Percentiles rank a stretch among this genome's conserved stretches.
Evolutionary conservation across 2,329 filamentous ascomycete genomes (phyloP).

Genomic region (Cercospora berteroae): DNA sequence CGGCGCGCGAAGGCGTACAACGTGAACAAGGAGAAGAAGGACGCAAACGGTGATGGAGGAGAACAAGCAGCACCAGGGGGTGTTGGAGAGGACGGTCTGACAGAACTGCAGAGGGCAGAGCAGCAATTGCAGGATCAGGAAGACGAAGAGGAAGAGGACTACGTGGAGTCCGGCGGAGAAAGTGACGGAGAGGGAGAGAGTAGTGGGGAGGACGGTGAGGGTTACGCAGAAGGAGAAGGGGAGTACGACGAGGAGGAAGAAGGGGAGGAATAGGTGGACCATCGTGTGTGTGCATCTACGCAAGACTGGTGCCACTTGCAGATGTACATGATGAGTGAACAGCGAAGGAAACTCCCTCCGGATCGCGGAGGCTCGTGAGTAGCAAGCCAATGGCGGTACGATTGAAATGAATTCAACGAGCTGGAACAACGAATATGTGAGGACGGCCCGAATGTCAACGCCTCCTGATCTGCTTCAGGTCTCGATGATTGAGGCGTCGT

Average conservation of each 20-base stretch:
- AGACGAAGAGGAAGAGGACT: conserved; percentile 38
- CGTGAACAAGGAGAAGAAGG: conserved; percentile 43
- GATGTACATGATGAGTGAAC: background rate
- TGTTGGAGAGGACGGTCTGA: conserved; percentile 32
- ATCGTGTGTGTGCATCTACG: background rate
- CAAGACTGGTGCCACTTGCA: background rate
- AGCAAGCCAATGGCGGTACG: background rate
- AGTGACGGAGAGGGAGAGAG: conserved; percentile 37
- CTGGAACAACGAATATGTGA: background rate
- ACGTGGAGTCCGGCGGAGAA: conserved; percentile 36
- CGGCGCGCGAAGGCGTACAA: conserved; percentile 61
- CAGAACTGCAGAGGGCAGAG: conserved; percentile 35
- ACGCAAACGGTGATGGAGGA: conserved; percentile 26
- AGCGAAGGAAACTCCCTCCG: background rate
- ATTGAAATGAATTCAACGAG: background rate
- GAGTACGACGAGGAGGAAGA: conserved; percentile 26
- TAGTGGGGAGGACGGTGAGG: conserved; percentile 32
- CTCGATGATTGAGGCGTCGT: too few species aligned
- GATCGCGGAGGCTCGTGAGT: background rate
- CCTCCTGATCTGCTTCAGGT: background rate
- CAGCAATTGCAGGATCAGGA: conserved; percentile 37
- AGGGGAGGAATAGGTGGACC: background rate
- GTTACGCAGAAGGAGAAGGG: conserved; percentile 29
- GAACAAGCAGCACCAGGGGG: conserved; percentile 22
- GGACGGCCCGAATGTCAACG: background rate